Evolutionary conservation across 1,139 yeast species (phyloP), one percentile per base, ranked within the genome.

Genomic region (Candida pseudoviswanathii): DNA sequence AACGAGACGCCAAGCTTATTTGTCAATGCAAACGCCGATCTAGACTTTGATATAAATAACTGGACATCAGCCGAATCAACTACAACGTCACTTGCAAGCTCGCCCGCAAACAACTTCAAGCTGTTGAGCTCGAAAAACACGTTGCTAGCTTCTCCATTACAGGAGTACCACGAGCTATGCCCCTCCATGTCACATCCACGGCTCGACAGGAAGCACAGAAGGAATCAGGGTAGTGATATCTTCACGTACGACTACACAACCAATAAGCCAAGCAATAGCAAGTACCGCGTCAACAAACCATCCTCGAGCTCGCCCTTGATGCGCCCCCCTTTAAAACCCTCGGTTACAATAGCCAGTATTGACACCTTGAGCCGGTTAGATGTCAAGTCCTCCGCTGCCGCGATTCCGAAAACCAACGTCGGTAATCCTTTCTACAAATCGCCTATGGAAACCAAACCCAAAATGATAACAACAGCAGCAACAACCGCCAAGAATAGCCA

Each of bases 281-380:
- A 39, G 24, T 42, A 45, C 11, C 49, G 45, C 36, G 42, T 54
- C 0, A 29, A 39, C 38, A 54, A 54, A 48, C 38, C 54, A 24
- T 41, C 53, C 24, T 34, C 26, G 11, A 29, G 44, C 3, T 49
- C 57, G 2, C 54, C 55, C 2, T 24, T 31, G 9, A 45, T 45
- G 43, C 50, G 52, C 34, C 57, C 57, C 5, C 59, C 62, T 5
- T 49, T 62, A 47, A 64, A 64, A 50, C 70, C 70, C 2, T 55
- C 60, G 5, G 67, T 66, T 11, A 62, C 66, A 16, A 64, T 65
- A 22, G 62, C 67, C 4, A 61, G 68, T 26, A 60, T 66, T 10
- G 54, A 53, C 25, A 51, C 53, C 2, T 45, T 56, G 22, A 31
- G 38, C 11, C 54, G 46, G 3, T 22, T 43, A 9, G 41, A 43